A percentile compares a stretch with the other conserved stretches of the same genome.
These are phyloP conservation scores for Cryphonectria parasitica DNA, from an alignment of 2,329 filamentous ascomycete species.

Conservation along the genomic window DNA sequence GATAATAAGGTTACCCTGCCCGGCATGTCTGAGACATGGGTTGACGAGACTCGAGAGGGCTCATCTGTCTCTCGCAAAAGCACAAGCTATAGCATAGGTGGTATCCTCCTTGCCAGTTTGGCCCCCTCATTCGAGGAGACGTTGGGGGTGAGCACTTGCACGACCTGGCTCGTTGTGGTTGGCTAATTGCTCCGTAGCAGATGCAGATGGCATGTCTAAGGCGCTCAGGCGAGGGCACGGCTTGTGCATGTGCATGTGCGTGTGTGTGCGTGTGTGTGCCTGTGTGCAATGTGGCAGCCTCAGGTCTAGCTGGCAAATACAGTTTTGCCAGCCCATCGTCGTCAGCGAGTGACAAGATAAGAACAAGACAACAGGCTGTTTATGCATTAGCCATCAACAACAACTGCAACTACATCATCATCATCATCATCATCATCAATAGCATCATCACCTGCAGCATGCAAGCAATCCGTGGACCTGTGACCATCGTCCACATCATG, in stretches of 20 bases:
- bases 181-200: conserved; percentile 5
- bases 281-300: background rate
- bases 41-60: conserved; percentile 23
- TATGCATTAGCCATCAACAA: background rate
- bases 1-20: conserved; percentile 19
- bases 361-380: background rate
- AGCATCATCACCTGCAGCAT: conserved; percentile 8
- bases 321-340: background rate
- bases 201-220: conserved; percentile 12
- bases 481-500: conserved; percentile 13
- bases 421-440: background rate
- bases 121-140: background rate
- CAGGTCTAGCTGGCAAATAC: background rate
- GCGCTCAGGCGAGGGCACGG: conserved; percentile 11
- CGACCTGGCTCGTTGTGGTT: conserved; percentile 3
- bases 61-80: conserved; percentile 25
- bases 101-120: background rate
- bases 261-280: background rate
- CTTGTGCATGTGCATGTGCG: background rate
- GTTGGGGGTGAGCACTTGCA: conserved; percentile 1
- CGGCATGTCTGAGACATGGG: conserved; percentile 27
- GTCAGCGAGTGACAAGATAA: conserved; percentile 6
- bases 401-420: too few species aligned
- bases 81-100: conserved; percentile 13
- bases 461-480: background rate